Evolutionary conservation across 2,329 filamentous ascomycete species (phyloP).

Genomic region (Tolypocladium ophioglossoides): DNA sequence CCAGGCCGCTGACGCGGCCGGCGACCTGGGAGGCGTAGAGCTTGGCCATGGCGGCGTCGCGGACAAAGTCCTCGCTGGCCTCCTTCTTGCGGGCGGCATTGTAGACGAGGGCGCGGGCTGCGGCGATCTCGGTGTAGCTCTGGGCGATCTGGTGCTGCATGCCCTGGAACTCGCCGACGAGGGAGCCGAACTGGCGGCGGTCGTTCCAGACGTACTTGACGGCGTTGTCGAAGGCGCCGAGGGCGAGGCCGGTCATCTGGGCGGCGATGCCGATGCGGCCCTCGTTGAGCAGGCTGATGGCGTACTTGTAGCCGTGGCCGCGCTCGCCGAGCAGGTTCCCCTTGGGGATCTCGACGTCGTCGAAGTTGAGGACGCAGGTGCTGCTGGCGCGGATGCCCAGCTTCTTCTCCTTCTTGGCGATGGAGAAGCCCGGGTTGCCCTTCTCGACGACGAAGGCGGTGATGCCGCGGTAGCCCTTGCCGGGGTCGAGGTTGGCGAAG

Average conservation of each 20-base stretch:
- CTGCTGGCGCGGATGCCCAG: constrained; percentile 91
- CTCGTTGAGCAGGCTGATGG: constrained; percentile 88
- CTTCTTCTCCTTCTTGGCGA: constrained; percentile 99
- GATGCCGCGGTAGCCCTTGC: constrained; percentile 93
- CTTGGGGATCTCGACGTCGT: constrained; percentile 84
- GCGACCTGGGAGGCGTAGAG: constrained; percentile 90
- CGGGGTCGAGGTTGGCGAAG: constrained; percentile 88
- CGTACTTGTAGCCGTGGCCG: constrained; percentile 95
- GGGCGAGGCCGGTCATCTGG: constrained; percentile 94
- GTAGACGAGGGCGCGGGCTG: constrained; percentile 85
- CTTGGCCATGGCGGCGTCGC: constrained; percentile 97
- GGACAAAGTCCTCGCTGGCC: constrained; percentile 87
- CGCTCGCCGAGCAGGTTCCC: constrained; percentile 81
- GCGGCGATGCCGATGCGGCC: constrained; percentile 96
- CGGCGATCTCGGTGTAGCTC: constrained; percentile 85
- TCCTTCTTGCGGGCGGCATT: constrained; percentile 98
- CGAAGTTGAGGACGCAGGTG: constrained; percentile 95
- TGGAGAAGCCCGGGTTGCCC: constrained; percentile 75
- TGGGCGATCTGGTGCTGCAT: constrained; percentile 99
- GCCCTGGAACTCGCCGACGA: constrained; percentile 94
- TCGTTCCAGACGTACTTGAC: constrained; percentile 95
- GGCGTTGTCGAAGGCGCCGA: constrained; percentile 92
- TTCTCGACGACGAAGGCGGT: constrained; percentile 94
- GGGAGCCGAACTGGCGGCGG: constrained; percentile 87
- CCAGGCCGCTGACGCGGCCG: constrained; percentile 70